Base-by-base conservation (phyloP, 208 protist species). In the Herpetomonas muscarum region DNA sequence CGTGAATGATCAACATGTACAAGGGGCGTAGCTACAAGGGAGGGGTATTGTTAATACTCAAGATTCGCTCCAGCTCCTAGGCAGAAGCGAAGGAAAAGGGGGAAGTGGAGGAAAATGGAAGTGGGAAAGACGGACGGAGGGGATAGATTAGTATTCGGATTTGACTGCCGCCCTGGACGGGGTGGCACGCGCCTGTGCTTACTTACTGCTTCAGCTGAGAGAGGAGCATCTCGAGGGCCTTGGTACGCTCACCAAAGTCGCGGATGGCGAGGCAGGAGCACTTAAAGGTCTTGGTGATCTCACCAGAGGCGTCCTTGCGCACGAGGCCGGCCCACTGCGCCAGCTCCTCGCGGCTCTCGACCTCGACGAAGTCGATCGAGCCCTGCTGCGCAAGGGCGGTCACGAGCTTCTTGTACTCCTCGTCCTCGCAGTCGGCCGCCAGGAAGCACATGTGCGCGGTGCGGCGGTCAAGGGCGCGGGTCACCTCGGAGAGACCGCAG, bases 351-450 rank as follows among this genome's bases (percentile, higher is more conserved):
- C 81, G 76, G 65, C 86, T 78, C 61, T 85, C 80, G 25, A 96
- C 83, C 56, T 83, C 81, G 73, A 96, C 86, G 32, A 96, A 67
- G 59, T 94, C 82, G 63, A 94, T 87, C 50, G 84, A 71, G 48
- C 84, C 73, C 70, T 92, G 87, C 54, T 76, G 78, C 54, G 79
- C 70, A 25, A 96, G 85, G 32, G 83, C 85, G 5, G 70, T 85
- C 55, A 96, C 76, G 39, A 96, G 87, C 55, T 90, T 92, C 81
- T 94, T 96, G 85, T 94, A 96, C 54, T 80, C 82, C 76, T 87
- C 85, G 61, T 96, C 87, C 57, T 96, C 90, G 76, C 87, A 94
- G 75, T 94, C 87, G 25, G 92, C 87, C 34, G 90, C 87, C 48
- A 96, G 85, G 49, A 96, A 76, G 70, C 81, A 92, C 57, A 96